Evolutionary conservation across 257 asterid genomes (phyloP), one percentile per base, ranked within the genome.

Genomic region (Solanum tarijense): DNA sequence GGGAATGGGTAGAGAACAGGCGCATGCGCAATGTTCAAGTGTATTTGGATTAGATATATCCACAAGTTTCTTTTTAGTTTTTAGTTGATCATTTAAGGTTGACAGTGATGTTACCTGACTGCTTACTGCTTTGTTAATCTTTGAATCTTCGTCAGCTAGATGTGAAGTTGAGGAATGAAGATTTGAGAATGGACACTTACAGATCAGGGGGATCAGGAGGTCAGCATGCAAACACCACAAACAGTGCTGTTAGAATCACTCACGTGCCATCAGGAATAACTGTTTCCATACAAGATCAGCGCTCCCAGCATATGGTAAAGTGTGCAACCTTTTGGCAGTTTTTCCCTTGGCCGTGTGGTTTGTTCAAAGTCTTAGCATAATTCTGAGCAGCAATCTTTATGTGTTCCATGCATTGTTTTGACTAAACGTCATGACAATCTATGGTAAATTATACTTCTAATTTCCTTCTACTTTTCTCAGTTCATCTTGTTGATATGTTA

Each of bases 131-230:
- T 76, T 39, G 58, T 76, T n/a, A 55, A 58, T 41, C 32, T 27
- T 62, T 29, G 32, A 52, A 88, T 83, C 85, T 89, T 92, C 66
- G 83, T 89, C 96, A 96, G 99, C 98, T 96, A 58, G 99, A 97
- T 91, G 94, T 95, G 85, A 94, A 91, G 66, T 85, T 97, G 85
- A 95, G 88, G 91, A 95, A 92, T 86, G 99, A 97, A 87, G 99
- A 96, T 89, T 91, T 97, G 92, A 96, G 83, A 92, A 94, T 97
- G 46, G 98, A 97, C 88, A 97, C 99, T 9, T 97, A 94, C 89
- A 94, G 98, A 88, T 93, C 98, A 38, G 99, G 99, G 86, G 98
- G 99, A 88, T 93, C 97, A 25, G 98, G 99, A 62, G 99, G 99
- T 86, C 99, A 96, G 94, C 98, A 94, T 66, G 99, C 93, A 39